Percentiles rank a stretch among this genome's conserved stretches.
These are phyloP conservation scores for Zygoascus meyerae DNA, from an alignment of 1,139 yeast genomes.

Conservation along the genomic window DNA sequence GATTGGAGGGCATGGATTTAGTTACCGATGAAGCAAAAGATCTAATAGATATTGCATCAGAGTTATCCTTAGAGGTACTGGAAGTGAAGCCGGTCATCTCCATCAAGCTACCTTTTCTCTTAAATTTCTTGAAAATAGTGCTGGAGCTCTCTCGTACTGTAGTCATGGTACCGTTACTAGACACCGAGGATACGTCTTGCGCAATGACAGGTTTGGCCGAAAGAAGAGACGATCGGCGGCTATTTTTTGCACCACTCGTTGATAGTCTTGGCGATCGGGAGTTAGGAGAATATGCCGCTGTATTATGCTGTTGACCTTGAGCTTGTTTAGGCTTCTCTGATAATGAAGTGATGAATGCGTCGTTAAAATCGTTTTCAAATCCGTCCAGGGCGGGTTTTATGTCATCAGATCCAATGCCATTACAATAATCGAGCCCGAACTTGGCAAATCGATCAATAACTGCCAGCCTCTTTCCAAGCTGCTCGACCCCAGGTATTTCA, in stretches of 20 bases:
- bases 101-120: constrained; percentile 2
- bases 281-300: too few relatives aligned
- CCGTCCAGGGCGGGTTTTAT: neutral
- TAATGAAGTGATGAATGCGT: constrained; percentile 18
- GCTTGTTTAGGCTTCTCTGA: too few relatives aligned
- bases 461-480: constrained; percentile 15
- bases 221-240: too few relatives aligned
- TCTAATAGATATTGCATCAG: neutral
- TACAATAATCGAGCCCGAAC: constrained; percentile 18
- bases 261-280: too few relatives aligned
- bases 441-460: constrained; percentile 20
- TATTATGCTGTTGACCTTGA: too few relatives aligned
- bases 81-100: neutral
- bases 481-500: neutral
- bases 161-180: too few relatives aligned
- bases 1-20: neutral
- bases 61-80: neutral
- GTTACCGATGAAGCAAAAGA: constrained; percentile 4
- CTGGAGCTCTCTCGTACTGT: neutral
- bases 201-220: too few relatives aligned
- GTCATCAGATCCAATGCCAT: constrained; percentile 10
- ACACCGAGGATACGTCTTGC: too few relatives aligned
- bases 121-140: neutral
- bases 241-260: too few relatives aligned
- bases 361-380: constrained; percentile 20